Conservation (phyloP, 371 early-diverging fungal genomes). For the Catenaria anguillulae region DNA sequence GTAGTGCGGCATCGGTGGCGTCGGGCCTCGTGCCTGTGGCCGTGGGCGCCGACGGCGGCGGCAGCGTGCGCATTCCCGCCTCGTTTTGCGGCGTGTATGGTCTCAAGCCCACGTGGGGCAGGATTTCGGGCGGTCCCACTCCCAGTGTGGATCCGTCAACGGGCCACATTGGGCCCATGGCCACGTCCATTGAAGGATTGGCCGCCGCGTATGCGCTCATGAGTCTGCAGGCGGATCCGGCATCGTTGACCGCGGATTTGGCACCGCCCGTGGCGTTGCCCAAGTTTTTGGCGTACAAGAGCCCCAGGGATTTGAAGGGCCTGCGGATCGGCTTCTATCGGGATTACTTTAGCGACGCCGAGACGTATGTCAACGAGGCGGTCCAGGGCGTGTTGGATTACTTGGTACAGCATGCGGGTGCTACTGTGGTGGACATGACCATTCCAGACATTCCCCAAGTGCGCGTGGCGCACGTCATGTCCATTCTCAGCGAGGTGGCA, state of each 20-base stretch:
- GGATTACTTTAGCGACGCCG: conserved; percentile 32
- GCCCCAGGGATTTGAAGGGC: conserved; percentile 18
- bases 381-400: conserved; percentile 25
- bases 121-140: conserved; percentile 12
- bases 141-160: conserved; percentile 39
- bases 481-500: conserved; percentile 47
- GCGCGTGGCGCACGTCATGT: conserved; percentile 41
- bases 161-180: conserved; percentile 44
- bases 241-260: conserved; percentile 15
- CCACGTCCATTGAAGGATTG: conserved; percentile 45
- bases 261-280: conserved; percentile 19
- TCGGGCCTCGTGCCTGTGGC: background rate
- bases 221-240: conserved; percentile 22
- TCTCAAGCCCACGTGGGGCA: background rate
- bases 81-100: conserved; percentile 5
- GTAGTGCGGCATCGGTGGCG: background rate
- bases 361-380: conserved; percentile 28
- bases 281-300: background rate
- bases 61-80: conserved; percentile 1
- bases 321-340: conserved; percentile 36
- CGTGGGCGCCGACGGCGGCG: conserved; percentile 5
- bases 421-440: conserved; percentile 40
- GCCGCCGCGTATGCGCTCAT: conserved; percentile 41
- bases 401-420: conserved; percentile 32
- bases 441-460: conserved; percentile 44